Percentiles rank a stretch among this genome's conserved stretches.
Evolutionary conservation across 2,329 filamentous ascomycete species (phyloP).

Genomic region (Aspergillus jensenii): DNA sequence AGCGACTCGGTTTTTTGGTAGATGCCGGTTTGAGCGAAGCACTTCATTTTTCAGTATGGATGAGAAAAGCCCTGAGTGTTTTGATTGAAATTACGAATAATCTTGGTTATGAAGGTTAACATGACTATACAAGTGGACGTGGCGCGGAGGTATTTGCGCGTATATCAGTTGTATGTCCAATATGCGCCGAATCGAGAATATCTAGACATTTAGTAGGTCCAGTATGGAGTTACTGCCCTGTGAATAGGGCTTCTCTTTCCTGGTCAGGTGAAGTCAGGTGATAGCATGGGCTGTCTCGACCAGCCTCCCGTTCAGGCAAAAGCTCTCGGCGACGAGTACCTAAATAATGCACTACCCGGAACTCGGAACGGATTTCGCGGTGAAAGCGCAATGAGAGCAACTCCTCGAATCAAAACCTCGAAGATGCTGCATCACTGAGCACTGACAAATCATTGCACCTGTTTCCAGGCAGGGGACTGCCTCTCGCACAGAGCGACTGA

Average conservation of each 20-base stretch:
- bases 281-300: not conserved
- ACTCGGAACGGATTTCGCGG: not conserved
- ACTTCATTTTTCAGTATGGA: not conserved
- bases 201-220: not conserved
- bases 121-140: not conserved
- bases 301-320: not conserved
- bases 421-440: not conserved
- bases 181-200: not conserved
- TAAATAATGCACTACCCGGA: not conserved
- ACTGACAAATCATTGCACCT: not conserved
- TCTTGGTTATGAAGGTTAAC: not conserved
- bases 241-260: not conserved
- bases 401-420: not conserved
- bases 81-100: not conserved
- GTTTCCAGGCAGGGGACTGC: not conserved
- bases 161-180: not conserved
- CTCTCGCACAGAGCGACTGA: conserved; percentile 1
- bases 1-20: not conserved
- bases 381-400: not conserved
- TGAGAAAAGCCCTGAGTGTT: not conserved
- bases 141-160: too few relatives aligned
- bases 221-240: not conserved
- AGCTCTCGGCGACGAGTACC: not conserved
- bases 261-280: not conserved
- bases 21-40: not conserved